Evolutionary conservation across 2,329 filamentous ascomycete species (phyloP).

Genomic region (Fusarium solani-melongenae): DNA sequence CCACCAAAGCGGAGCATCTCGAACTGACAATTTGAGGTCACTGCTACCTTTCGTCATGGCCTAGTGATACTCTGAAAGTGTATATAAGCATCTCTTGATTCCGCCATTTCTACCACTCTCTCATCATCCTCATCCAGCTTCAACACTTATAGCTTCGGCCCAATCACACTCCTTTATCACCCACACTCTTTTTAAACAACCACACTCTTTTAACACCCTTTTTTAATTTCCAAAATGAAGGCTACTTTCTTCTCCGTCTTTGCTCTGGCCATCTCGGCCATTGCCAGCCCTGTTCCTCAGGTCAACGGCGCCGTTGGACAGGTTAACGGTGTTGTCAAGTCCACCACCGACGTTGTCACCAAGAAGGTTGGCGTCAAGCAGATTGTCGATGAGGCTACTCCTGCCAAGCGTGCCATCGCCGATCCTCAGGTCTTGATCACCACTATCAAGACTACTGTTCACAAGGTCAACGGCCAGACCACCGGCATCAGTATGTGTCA

Average conservation of each 20-base stretch:
- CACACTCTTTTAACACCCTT: not conserved
- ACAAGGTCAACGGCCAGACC: slow-evolving; percentile 17
- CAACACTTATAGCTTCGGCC: not conserved
- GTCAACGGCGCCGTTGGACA: slow-evolving; percentile 8
- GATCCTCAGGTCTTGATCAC: slow-evolving; percentile 5
- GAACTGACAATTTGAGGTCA: not conserved
- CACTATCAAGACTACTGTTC: slow-evolving; percentile 1
- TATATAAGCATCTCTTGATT: slow-evolving; percentile 13
- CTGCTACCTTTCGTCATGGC: not conserved
- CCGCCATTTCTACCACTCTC: not conserved
- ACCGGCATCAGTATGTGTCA: slow-evolving; percentile 18
- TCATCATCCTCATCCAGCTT: slow-evolving; percentile 17
- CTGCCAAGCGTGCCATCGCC: not conserved
- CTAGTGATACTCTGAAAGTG: not conserved
- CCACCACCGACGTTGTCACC: not conserved
- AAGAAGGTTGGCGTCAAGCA: not conserved
- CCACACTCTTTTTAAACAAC: not conserved
- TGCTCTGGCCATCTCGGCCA: slow-evolving; percentile 34
- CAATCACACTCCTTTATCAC: not conserved
- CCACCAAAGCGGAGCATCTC: not conserved
- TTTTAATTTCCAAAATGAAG: slow-evolving; percentile 38
- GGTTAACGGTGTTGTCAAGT: slow-evolving; percentile 1
- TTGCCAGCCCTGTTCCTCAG: slow-evolving; percentile 33
- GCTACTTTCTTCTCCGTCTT: slow-evolving; percentile 39
- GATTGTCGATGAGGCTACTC: not conserved